These are phyloP conservation scores for Termitomyces sp. DNA, from an alignment of 768 basidiomycete genomes.

Conservation along the genomic window DNA sequence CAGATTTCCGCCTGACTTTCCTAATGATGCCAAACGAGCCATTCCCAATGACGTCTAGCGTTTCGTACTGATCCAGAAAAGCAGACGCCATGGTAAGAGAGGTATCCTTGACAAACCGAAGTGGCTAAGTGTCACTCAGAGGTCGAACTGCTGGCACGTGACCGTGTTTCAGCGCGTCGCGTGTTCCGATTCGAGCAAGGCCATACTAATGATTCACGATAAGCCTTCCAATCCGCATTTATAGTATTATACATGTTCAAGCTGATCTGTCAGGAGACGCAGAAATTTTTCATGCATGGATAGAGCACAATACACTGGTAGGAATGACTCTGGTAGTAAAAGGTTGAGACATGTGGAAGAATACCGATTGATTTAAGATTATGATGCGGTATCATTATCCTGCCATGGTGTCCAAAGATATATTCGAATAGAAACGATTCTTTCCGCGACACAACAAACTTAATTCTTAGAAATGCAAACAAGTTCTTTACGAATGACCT, in stretches of 20 bases:
- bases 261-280: no score
- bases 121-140: not conserved
- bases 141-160: slow-evolving; percentile 9
- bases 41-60: slow-evolving; percentile 91
- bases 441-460: no score
- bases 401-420: not conserved
- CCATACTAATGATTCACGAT: no score
- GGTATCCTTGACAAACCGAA: not conserved
- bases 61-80: slow-evolving; percentile 79
- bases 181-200: not conserved
- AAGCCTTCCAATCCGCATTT: no score
- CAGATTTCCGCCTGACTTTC: slow-evolving; percentile 82
- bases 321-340: no score
- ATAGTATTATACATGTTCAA: no score
- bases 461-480: not conserved
- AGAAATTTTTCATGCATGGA: no score
- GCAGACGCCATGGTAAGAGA: slow-evolving; percentile 13
- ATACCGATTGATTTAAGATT: not conserved
- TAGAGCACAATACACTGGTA: no score
- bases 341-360: not conserved
- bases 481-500: not conserved
- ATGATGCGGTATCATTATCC: not conserved
- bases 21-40: slow-evolving; percentile 98
- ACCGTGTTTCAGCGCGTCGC: slow-evolving; percentile 9
- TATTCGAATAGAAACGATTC: not conserved